Percentiles rank a stretch among this genome's conserved stretches.
These are phyloP conservation scores for Mucor saturninus DNA, from an alignment of 371 early-diverging fungal genomes.

Conservation along the genomic window DNA sequence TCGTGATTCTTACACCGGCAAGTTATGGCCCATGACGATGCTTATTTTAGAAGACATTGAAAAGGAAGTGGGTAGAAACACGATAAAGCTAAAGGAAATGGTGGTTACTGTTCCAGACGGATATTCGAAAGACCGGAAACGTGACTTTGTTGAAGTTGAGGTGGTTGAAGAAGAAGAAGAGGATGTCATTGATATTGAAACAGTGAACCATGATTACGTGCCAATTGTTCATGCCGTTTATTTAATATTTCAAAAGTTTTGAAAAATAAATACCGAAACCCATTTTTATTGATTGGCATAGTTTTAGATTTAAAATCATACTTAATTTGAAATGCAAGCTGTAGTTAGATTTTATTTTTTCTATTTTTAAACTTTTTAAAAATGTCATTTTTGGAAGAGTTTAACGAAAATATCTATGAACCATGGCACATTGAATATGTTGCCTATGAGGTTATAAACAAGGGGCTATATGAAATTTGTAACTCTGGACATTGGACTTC, in stretches of 20 bases:
- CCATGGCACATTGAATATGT: constrained; percentile 90
- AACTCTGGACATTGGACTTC: constrained; percentile 57
- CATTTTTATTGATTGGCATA: constrained; percentile 7
- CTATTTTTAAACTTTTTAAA: neutral
- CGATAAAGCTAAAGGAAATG: constrained; percentile 77
- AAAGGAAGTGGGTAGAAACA: constrained; percentile 53
- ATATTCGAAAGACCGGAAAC: constrained; percentile 69
- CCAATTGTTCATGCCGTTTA: constrained; percentile 58
- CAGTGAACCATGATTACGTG: constrained; percentile 37
- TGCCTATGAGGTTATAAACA: constrained; percentile 80
- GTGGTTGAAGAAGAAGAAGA: constrained; percentile 23
- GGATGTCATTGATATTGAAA: constrained; percentile 39
- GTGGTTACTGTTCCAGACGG: constrained; percentile 86
- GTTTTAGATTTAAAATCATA: constrained; percentile 2
- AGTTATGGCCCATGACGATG: constrained; percentile 78
- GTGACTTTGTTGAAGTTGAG: constrained; percentile 31
- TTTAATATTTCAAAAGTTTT: constrained; percentile 42
- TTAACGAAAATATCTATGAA: constrained; percentile 67
- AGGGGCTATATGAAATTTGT: constrained; percentile 64
- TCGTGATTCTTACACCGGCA: constrained; percentile 56
- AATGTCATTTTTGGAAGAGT: constrained; percentile 86
- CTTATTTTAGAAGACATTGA: constrained; percentile 80
- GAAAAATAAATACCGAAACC: constrained; percentile 5
- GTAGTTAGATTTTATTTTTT: neutral
- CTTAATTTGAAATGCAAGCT: neutral